phyloP scores from a whole-genome alignment of 192 early-diverging fungal species.

The Lunasporangiospora selenospora region DNA sequence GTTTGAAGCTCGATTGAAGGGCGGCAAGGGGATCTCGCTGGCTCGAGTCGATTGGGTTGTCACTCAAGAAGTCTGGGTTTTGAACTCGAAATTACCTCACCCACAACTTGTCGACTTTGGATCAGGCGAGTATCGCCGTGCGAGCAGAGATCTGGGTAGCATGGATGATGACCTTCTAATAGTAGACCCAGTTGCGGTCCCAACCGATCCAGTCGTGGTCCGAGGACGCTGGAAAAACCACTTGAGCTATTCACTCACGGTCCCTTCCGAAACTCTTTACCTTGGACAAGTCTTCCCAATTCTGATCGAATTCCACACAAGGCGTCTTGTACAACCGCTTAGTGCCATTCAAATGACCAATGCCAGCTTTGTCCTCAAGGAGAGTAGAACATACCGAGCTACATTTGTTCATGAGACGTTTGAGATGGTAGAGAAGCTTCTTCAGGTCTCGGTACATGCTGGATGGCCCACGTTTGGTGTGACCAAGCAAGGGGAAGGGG shows the following conservation, averaged over 20 bases:
- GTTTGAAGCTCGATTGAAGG: constrained; percentile 28
- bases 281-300: constrained; percentile 15
- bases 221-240: not conserved
- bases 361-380: no score
- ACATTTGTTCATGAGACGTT: no score
- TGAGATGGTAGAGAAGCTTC: constrained; percentile 8
- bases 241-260: constrained; percentile 1
- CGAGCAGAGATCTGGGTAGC: no score
- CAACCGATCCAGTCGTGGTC: not conserved
- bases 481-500: no score
- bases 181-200: no score
- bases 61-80: constrained; percentile 26
- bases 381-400: no score
- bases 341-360: no score
- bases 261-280: constrained; percentile 4
- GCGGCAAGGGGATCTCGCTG: constrained; percentile 12
- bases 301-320: no score
- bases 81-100: constrained; percentile 18
- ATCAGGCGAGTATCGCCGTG: no score
- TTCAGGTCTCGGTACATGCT: constrained; percentile 4
- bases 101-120: not conserved
- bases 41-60: constrained; percentile 9
- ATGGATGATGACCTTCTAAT: no score
- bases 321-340: no score
- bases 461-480: no score